These are phyloP conservation scores for Sutorius eximius DNA, from an alignment of 1,284 basidiomycete species.

Conservation along the genomic window DNA sequence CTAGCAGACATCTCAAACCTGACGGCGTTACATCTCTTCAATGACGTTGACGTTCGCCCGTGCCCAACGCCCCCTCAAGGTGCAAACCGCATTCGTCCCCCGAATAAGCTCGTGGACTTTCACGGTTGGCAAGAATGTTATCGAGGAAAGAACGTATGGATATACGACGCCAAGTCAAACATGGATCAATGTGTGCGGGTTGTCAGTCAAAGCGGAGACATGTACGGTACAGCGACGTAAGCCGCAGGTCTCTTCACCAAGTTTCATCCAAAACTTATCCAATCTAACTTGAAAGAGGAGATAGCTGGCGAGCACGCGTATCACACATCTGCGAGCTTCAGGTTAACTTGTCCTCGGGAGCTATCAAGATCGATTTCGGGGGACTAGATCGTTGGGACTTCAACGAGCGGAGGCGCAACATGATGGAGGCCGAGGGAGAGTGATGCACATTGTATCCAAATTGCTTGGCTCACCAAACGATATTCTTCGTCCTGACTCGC, in stretches of 20 bases:
- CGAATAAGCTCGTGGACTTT: constrained; percentile 60
- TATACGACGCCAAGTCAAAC: constrained; percentile 70
- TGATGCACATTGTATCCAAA: constrained; percentile 1
- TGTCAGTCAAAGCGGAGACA: constrained; percentile 57
- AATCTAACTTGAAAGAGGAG: constrained; percentile 48
- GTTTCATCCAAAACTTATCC: constrained; percentile 10
- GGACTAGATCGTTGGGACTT: constrained; percentile 73
- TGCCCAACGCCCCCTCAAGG: constrained; percentile 48
- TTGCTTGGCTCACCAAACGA: background rate
- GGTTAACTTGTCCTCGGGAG: constrained; percentile 59
- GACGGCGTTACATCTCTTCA: constrained; percentile 63
- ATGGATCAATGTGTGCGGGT: constrained; percentile 61
- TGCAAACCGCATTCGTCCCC: constrained; percentile 44
- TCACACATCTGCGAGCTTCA: constrained; percentile 72
- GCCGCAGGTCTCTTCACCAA: constrained; percentile 20
- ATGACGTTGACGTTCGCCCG: constrained; percentile 61
- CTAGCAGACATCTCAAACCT: constrained; percentile 61
- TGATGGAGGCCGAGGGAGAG: constrained; percentile 45
- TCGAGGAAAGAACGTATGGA: constrained; percentile 64
- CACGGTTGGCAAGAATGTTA: constrained; percentile 75
- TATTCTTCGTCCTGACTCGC: background rate
- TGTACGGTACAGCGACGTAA: constrained; percentile 75
- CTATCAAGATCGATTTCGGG: constrained; percentile 72
- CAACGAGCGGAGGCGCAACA: constrained; percentile 58
- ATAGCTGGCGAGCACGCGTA: constrained; percentile 74